These are phyloP conservation scores for Mycena amicta DNA, from an alignment of 768 basidiomycete species.

Conservation along the genomic window DNA sequence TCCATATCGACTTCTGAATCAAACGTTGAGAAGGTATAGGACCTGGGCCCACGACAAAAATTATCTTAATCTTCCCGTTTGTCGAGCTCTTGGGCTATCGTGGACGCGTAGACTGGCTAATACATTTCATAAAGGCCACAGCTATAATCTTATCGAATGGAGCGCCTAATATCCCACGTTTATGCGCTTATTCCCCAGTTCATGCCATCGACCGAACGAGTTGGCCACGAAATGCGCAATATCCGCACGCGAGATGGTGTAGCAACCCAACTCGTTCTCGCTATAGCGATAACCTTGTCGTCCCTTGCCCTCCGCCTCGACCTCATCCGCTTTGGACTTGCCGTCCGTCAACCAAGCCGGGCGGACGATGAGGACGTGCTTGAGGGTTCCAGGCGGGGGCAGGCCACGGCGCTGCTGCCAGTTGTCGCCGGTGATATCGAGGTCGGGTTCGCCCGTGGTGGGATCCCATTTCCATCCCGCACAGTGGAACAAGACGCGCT, in stretches of 20 bases:
- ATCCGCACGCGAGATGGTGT: slow-evolving; percentile 48
- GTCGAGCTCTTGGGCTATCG: too few relatives aligned
- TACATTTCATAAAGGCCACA: too few relatives aligned
- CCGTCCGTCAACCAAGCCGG: slow-evolving; percentile 52
- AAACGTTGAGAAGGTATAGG: too few relatives aligned
- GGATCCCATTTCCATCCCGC: slow-evolving; percentile 55
- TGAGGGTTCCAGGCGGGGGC: slow-evolving; percentile 37
- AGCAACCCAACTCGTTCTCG: slow-evolving; percentile 35
- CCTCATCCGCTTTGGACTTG: slow-evolving; percentile 30
- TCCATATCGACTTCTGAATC: too few relatives aligned
- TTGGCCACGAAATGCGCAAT: slow-evolving; percentile 52
- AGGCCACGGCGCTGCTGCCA: slow-evolving; percentile 37
- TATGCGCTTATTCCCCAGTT: slow-evolving; percentile 41
- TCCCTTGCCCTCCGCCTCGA: not conserved
- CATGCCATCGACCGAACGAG: slow-evolving; percentile 38
- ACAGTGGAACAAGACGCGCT: slow-evolving; percentile 50
- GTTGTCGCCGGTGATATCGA: slow-evolving; percentile 41
- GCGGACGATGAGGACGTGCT: slow-evolving; percentile 42
- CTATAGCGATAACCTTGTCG: slow-evolving; percentile 32
- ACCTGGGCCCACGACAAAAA: too few relatives aligned
- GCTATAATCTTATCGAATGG: too few relatives aligned
- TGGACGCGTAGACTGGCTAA: too few relatives aligned
- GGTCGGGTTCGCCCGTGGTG: slow-evolving; percentile 40
- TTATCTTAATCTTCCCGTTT: too few relatives aligned
- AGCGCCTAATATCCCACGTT: not conserved